Evolutionary conservation across 352 stramenopile genomes (phyloP).

Genomic region (Pythium grandisporangium): DNA sequence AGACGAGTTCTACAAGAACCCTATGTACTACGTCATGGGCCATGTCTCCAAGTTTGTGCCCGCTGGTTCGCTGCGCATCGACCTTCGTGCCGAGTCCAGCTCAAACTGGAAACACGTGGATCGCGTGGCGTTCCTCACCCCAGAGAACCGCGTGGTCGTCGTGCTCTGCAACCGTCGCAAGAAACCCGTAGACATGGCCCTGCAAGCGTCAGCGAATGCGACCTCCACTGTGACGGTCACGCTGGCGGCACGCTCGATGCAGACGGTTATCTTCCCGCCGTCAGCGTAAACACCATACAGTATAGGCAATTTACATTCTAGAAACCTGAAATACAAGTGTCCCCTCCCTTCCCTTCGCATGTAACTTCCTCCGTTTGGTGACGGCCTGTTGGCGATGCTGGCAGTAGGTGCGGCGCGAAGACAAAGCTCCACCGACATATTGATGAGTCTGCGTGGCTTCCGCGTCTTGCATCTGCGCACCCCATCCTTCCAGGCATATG

Average conservation of each 20-base stretch:
- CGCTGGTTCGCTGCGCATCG: conserved; percentile 22
- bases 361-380: too few species aligned
- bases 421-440: too few species aligned
- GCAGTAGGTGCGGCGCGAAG: too few species aligned
- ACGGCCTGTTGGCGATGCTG: too few species aligned
- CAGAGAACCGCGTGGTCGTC: background rate
- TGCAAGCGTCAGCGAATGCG: background rate
- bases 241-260: background rate
- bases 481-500: too few species aligned
- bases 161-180: background rate
- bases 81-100: background rate
- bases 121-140: background rate
- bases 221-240: background rate
- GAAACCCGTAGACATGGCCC: background rate
- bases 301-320: too few species aligned
- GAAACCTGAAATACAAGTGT: too few species aligned
- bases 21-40: conserved; percentile 66
- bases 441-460: too few species aligned
- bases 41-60: conserved; percentile 68
- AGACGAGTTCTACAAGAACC: conserved; percentile 64
- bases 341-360: too few species aligned
- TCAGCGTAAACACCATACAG: too few species aligned
- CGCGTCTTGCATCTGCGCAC: too few species aligned
- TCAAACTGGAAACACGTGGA: background rate
- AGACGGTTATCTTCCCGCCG: background rate